Percentiles rank a stretch among this genome's conserved stretches.
Conservation (phyloP, 2,329 filamentous ascomycete genomes). For the Hypoxylon sp. region DNA sequence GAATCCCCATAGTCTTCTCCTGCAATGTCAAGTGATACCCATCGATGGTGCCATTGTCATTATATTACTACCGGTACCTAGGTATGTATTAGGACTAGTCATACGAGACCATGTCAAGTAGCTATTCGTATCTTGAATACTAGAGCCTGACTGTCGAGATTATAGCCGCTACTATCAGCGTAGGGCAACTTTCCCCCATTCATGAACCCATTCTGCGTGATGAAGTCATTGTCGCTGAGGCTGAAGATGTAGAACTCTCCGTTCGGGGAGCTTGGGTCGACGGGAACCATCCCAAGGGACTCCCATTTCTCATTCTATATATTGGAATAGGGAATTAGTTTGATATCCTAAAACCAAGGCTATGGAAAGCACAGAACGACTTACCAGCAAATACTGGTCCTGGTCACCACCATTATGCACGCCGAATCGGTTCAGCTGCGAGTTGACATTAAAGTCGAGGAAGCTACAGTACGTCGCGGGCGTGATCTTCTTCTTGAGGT, state of each 20-base stretch:
- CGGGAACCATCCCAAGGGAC: slow-evolving; percentile 73
- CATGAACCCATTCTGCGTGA: slow-evolving; percentile 76
- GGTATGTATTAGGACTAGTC: no score
- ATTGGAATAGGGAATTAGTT: slow-evolving; percentile 24
- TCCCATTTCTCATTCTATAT: slow-evolving; percentile 82
- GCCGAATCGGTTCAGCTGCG: slow-evolving; percentile 74
- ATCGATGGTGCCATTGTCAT: background rate
- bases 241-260: slow-evolving; percentile 78
- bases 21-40: slow-evolving; percentile 2
- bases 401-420: slow-evolving; percentile 77
- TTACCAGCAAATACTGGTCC: slow-evolving; percentile 66
- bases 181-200: slow-evolving; percentile 71
- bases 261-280: slow-evolving; percentile 60
- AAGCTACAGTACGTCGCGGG: slow-evolving; percentile 75
- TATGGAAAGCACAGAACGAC: slow-evolving; percentile 10
- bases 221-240: slow-evolving; percentile 81
- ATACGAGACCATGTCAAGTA: slow-evolving; percentile 34
- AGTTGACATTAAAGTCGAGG: slow-evolving; percentile 77
- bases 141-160: slow-evolving; percentile 73
- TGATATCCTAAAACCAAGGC: background rate
- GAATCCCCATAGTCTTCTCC: background rate
- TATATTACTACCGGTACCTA: slow-evolving; percentile 13
- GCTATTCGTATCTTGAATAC: slow-evolving; percentile 70
- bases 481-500: slow-evolving; percentile 67
- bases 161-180: slow-evolving; percentile 69